Percentiles rank a stretch among this genome's conserved stretches.
Conservation (phyloP, 1,139 yeast species). For the Zygoascus meyerae region DNA sequence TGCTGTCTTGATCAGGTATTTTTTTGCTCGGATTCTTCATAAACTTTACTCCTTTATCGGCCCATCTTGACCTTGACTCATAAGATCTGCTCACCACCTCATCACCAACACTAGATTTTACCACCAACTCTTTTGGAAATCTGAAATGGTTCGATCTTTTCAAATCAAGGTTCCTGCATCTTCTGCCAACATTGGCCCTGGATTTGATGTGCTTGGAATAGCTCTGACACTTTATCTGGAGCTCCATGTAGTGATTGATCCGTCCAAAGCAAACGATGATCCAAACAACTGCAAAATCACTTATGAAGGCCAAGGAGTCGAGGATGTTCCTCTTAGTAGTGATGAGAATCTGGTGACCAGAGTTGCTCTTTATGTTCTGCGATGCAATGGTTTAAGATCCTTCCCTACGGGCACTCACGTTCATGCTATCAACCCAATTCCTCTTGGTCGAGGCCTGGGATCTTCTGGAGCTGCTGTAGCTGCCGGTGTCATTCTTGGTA, state of each 20-base stretch:
- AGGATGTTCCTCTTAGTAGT: slow-evolving; percentile 67
- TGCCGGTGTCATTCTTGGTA: slow-evolving; percentile 91
- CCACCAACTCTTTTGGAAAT: too few relatives aligned
- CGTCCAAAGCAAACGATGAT: slow-evolving; percentile 46
- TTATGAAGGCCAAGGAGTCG: slow-evolving; percentile 76
- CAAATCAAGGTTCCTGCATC: slow-evolving; percentile 85
- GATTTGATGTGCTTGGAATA: slow-evolving; percentile 92
- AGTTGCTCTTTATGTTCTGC: slow-evolving; percentile 83
- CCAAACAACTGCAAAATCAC: slow-evolving; percentile 63
- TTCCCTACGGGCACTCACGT: slow-evolving; percentile 85
- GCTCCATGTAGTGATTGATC: slow-evolving; percentile 59
- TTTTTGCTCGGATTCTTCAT: not conserved
- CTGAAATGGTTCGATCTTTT: slow-evolving; percentile 19
- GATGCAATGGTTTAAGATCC: slow-evolving; percentile 65
- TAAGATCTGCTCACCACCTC: not conserved
- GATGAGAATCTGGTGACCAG: slow-evolving; percentile 82
- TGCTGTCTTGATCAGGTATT: too few relatives aligned
- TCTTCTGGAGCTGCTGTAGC: slow-evolving; percentile 99
- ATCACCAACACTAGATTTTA: too few relatives aligned
- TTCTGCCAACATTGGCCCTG: slow-evolving; percentile 97
- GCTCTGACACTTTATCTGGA: slow-evolving; percentile 73
- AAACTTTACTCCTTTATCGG: not conserved
- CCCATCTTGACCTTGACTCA: not conserved
- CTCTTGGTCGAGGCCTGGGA: slow-evolving; percentile 93
- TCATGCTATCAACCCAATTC: slow-evolving; percentile 82